Evolutionary conservation across 805 yeast genomes (phyloP).

Genomic region (Wickerhamiella sergipiensis): DNA sequence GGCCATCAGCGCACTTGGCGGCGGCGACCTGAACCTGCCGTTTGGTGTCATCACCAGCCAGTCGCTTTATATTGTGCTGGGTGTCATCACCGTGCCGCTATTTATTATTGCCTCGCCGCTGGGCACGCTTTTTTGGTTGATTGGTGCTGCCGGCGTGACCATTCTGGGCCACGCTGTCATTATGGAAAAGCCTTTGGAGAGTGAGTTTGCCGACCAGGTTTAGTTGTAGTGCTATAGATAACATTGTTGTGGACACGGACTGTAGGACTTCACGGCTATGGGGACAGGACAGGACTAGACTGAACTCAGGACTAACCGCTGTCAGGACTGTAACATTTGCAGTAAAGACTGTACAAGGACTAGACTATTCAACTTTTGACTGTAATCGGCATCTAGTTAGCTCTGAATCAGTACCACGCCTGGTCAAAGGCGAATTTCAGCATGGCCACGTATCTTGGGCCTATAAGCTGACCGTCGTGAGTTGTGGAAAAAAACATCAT

Average conservation of each 20-base stretch:
- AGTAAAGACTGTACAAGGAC: too few species aligned
- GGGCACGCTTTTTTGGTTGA: slow-evolving; percentile 80
- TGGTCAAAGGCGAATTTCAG: slow-evolving; percentile 75
- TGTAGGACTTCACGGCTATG: too few species aligned
- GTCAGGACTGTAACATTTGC: too few species aligned
- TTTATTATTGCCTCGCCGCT: slow-evolving; percentile 83
- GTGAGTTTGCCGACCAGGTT: slow-evolving; percentile 65
- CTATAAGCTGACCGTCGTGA: slow-evolving; percentile 54
- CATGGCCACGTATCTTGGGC: slow-evolving; percentile 44
- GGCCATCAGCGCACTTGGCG: slow-evolving; percentile 67
- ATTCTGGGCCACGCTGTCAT: slow-evolving; percentile 79
- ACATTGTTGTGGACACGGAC: too few species aligned
- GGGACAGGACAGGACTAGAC: too few species aligned
- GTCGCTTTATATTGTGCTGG: slow-evolving; percentile 61
- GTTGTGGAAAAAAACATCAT: slow-evolving; percentile 43
- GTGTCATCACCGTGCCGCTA: slow-evolving; percentile 64
- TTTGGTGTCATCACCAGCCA: slow-evolving; percentile 64
- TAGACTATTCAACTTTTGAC: too few species aligned
- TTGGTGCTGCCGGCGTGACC: slow-evolving; percentile 68
- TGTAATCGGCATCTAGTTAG: neutral
- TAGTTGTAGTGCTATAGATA: too few species aligned
- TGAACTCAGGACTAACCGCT: too few species aligned
- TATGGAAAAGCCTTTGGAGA: slow-evolving; percentile 91
- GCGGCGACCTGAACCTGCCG: slow-evolving; percentile 63
- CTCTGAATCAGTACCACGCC: slow-evolving; percentile 47